Base-by-base conservation (phyloP, 2,329 filamentous ascomycete species). In the Diaporthe vaccinii region DNA sequence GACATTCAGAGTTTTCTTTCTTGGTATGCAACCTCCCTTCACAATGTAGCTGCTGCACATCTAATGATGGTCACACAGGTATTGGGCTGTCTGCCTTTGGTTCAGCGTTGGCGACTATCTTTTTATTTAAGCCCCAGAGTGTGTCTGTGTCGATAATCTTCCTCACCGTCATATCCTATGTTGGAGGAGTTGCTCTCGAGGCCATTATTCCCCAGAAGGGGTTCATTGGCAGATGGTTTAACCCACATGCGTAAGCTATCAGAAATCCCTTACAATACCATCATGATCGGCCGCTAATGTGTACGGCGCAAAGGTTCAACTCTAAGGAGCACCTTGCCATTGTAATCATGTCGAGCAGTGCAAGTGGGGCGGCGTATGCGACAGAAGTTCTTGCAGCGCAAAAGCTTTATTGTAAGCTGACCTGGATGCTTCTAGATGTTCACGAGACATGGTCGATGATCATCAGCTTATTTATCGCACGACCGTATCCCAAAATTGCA, bases 101-200 rank as follows among this genome's bases (percentile, higher is more conserved):
- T n/a, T 82, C 82, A 25, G 83, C 84, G 8, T 80, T 88, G 8
- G 82, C 83, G 51, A 83, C 84, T 46, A 87, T 88, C 73, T 88
- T 84, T 78, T 84, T 85, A 69, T 88, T 88, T 82, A 87, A 87
- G 78, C 86, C 87, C 2, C 86, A 87, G 78, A 82, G 81, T 6
- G 84, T 88, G 65, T 83, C 78, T 36, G 84, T 88, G 14, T 86
- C 84, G 2, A 79, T 82, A 22, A 84, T 87, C 28, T 87, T 88
- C 78, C 74, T 88, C 72, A 83, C 83, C 4, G 84, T 88, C 39
- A 82, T 88, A 20, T 82, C 82, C 46, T 88, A 87, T 73, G 79
- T 86, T 14, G 77, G 86, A 14, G 86, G 86, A 17, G 82, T 86
- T 62, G 78, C 80, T 14, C 82, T 86, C 82, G 81, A 83, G 4